A percentile compares a stretch with the other conserved stretches of the same genome.
Evolutionary conservation across 1,139 yeast genomes (phyloP).

Genomic region (Yamadazyma pseudoaaseri): DNA sequence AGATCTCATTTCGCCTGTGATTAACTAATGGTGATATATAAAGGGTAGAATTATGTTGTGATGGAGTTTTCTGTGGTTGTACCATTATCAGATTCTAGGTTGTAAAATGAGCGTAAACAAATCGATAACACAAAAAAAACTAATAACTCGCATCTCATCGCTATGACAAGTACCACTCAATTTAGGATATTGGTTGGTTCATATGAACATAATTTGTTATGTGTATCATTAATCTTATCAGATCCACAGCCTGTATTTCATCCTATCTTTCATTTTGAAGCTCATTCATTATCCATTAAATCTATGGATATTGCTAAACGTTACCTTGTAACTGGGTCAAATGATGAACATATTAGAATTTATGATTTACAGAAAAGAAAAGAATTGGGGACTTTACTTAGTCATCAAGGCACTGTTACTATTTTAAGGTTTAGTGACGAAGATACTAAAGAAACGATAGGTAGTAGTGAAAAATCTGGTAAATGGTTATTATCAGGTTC

Average conservation of each 20-base stretch:
- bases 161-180: conserved; percentile 17
- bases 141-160: conserved; percentile 3
- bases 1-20: conserved; percentile 46
- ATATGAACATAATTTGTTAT: conserved; percentile 87
- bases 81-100: conserved; percentile 19
- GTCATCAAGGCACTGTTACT: conserved; percentile 89
- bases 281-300: conserved; percentile 86
- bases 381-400: conserved; percentile 85
- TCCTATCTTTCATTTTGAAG: conserved; percentile 93
- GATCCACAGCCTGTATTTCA: conserved; percentile 63
- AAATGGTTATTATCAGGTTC: conserved; percentile 91
- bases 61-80: conserved; percentile 36
- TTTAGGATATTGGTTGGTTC: conserved; percentile 91
- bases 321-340: conserved; percentile 90
- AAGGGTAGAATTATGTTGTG: conserved; percentile 60
- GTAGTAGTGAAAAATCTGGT: conserved; percentile 41
- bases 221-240: conserved; percentile 69
- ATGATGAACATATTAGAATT: conserved; percentile 92
- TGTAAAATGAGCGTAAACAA: neutral
- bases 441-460: conserved; percentile 13
- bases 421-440: conserved; percentile 68
- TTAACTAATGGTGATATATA: conserved; percentile 61
- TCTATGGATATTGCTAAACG: conserved; percentile 81
- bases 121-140: neutral
- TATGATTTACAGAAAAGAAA: conserved; percentile 93